Evolutionary conservation across 2,329 filamentous ascomycete species (phyloP).

Genomic region (Ophiostoma perfectum): DNA sequence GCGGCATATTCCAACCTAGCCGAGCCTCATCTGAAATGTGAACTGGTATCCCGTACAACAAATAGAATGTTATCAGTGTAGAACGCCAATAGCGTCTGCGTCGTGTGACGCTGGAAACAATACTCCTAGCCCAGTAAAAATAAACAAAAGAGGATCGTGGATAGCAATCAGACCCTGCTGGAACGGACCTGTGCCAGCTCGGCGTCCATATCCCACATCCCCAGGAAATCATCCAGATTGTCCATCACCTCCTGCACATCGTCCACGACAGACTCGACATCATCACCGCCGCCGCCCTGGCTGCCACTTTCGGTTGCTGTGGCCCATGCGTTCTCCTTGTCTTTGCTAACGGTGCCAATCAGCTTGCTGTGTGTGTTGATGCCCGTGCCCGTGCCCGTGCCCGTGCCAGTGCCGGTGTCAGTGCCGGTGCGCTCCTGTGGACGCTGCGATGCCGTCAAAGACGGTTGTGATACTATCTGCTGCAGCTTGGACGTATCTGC

Average conservation of each 20-base stretch:
- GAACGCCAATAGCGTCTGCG: background rate
- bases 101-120: background rate
- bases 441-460: background rate
- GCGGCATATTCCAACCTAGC: background rate
- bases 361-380: slow-evolving; percentile 2
- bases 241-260: slow-evolving; percentile 44
- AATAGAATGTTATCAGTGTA: background rate
- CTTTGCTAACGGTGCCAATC: background rate
- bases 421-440: background rate
- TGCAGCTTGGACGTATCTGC: slow-evolving; percentile 18
- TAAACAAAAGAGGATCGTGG: background rate
- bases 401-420: background rate
- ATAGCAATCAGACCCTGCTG: background rate
- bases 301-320: background rate
- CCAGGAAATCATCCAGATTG: slow-evolving; percentile 43
- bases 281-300: slow-evolving; percentile 2
- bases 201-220: slow-evolving; percentile 36
- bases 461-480: background rate
- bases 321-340: background rate
- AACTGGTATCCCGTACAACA: background rate
- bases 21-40: background rate
- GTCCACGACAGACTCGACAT: slow-evolving; percentile 31
- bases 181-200: slow-evolving; percentile 34
- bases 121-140: background rate
- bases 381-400: background rate